Conservation (phyloP, 768 basidiomycete species). For the Hortiboletus flavorubellus region DNA sequence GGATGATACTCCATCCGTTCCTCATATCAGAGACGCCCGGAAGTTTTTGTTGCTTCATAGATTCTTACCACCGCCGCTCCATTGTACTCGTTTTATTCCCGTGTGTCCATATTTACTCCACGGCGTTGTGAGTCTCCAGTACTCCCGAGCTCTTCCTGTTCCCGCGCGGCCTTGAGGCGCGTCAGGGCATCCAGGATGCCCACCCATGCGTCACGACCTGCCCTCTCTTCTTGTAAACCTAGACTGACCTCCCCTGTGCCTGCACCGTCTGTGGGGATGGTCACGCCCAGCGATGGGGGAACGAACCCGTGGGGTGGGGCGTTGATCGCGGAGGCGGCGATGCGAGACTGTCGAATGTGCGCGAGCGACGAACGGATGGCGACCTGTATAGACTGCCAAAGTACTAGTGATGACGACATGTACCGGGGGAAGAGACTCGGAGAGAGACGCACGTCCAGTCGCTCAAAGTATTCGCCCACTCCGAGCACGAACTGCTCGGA, state of each 20-base stretch:
- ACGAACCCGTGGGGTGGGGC: slow-evolving; percentile 71
- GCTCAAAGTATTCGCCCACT: slow-evolving; percentile 83
- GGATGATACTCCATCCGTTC: neutral
- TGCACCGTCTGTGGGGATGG: slow-evolving; percentile 46
- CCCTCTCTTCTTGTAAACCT: slow-evolving; percentile 74
- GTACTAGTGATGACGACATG: neutral
- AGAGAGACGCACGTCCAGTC: slow-evolving; percentile 60
- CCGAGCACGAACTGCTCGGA: slow-evolving; percentile 84
- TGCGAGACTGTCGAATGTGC: slow-evolving; percentile 76
- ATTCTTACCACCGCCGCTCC: slow-evolving; percentile 3
- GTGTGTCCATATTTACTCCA: slow-evolving; percentile 18
- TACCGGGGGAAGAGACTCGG: neutral
- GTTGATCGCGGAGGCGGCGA: slow-evolving; percentile 85
- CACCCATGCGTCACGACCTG: slow-evolving; percentile 76
- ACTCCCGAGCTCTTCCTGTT: slow-evolving; percentile 17
- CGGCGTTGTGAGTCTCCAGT: slow-evolving; percentile 8
- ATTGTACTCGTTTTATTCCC: slow-evolving; percentile 13
- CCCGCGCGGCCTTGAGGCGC: slow-evolving; percentile 51
- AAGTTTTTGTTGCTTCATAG: slow-evolving; percentile 11
- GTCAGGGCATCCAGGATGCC: slow-evolving; percentile 66
- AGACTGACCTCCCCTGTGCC: slow-evolving; percentile 39
- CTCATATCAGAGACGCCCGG: slow-evolving; percentile 22
- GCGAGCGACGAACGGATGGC: slow-evolving; percentile 76
- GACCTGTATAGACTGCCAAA: slow-evolving; percentile 63
- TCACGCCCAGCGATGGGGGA: slow-evolving; percentile 76